These are phyloP conservation scores for Coemansia sp. DNA, from an alignment of 192 early-diverging fungal genomes.

Conservation along the genomic window DNA sequence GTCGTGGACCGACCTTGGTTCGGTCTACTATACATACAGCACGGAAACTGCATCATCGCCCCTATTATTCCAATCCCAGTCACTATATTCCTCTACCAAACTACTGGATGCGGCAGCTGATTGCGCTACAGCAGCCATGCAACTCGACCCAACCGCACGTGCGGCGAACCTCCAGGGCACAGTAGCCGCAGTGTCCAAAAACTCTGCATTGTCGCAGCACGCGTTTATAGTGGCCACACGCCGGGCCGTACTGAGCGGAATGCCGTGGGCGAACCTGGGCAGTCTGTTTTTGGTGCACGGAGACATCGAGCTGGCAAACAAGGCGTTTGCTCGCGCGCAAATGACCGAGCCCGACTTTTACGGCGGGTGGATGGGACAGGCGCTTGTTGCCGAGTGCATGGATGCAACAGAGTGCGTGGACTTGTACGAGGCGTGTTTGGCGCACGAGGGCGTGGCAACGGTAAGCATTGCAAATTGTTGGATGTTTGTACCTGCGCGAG, in stretches of 20 bases:
- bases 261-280: conserved; percentile 83
- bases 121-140: conserved; percentile 58
- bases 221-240: conserved; percentile 80
- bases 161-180: conserved; percentile 79
- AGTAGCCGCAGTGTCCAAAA: conserved; percentile 41
- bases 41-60: not conserved
- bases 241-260: conserved; percentile 60
- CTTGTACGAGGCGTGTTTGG: conserved; percentile 78
- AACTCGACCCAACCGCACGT: conserved; percentile 54
- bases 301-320: conserved; percentile 74
- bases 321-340: conserved; percentile 71
- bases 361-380: conserved; percentile 85
- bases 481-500: not conserved
- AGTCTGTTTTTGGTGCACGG: conserved; percentile 66
- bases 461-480: not conserved
- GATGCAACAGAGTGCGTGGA: conserved; percentile 58
- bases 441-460: conserved; percentile 58
- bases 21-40: conserved; percentile 21
- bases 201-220: conserved; percentile 74
- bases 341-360: conserved; percentile 76
- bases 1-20: conserved; percentile 45
- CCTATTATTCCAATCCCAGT: not conserved
- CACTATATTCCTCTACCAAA: not conserved
- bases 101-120: conserved; percentile 28
- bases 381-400: conserved; percentile 65